Conservation (phyloP, 2,329 filamentous ascomycete genomes). For the Pseudophaeomoniella oleicola region DNA sequence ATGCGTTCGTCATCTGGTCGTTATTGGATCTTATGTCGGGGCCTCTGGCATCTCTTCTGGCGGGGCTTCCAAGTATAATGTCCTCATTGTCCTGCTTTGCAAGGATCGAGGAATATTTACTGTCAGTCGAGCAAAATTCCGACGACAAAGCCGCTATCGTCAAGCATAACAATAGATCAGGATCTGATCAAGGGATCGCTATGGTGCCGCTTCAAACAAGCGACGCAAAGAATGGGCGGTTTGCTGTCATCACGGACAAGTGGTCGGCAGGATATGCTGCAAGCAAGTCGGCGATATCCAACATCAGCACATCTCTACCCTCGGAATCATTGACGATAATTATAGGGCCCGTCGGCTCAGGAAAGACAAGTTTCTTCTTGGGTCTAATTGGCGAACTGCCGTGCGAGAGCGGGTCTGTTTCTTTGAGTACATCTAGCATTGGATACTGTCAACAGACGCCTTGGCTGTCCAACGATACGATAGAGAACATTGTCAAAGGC, state of each 20-base stretch:
- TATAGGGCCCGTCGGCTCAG: constrained; percentile 10
- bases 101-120: constrained; percentile 31
- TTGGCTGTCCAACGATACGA: constrained; percentile 21
- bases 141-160: too few relatives aligned
- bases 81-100: constrained; percentile 31
- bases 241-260: too few relatives aligned
- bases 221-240: too few relatives aligned
- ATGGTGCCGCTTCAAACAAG: too few relatives aligned
- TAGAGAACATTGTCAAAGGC: constrained; percentile 24
- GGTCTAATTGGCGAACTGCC: constrained; percentile 8
- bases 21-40: constrained; percentile 30
- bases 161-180: too few relatives aligned
- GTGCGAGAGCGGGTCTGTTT: constrained; percentile 6
- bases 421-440: constrained; percentile 6
- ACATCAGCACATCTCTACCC: constrained; percentile 7
- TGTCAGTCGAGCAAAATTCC: constrained; percentile 16
- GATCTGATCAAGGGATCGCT: too few relatives aligned
- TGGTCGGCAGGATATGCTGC: too few relatives aligned
- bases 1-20: constrained; percentile 33
- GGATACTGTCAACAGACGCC: constrained; percentile 11
- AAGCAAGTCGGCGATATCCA: constrained; percentile 5
- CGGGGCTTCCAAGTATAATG: constrained; percentile 27
- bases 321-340: too few relatives aligned
- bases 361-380: constrained; percentile 11
- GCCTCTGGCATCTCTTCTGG: constrained; percentile 31